Conservation (phyloP, 108 stramenopile species). For the Cyclotella distinguenda region DNA sequence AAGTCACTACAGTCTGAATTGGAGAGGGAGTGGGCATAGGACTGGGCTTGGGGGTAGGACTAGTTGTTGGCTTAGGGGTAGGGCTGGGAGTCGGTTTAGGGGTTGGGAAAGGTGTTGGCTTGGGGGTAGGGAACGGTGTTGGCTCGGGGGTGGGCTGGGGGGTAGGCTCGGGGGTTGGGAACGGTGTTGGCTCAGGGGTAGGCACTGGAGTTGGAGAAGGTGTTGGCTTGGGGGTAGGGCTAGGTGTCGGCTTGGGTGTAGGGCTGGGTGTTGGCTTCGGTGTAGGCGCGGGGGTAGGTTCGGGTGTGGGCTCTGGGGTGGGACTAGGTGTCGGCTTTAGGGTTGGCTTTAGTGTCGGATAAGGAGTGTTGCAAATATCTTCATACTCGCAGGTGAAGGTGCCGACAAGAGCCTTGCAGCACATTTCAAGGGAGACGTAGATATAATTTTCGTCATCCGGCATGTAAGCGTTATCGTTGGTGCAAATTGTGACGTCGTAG, state of each 20-base stretch:
- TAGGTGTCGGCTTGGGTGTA: background rate
- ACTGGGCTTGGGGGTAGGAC: no score
- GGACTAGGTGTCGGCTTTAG: background rate
- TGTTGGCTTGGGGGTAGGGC: background rate
- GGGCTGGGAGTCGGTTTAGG: background rate
- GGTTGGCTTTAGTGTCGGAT: background rate
- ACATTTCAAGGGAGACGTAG: slow-evolving; percentile 3
- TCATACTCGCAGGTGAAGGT: slow-evolving; percentile 5
- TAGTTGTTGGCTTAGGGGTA: no score
- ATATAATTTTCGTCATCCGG: background rate
- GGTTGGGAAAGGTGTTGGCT: background rate
- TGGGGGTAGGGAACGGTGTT: background rate
- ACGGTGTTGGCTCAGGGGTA: background rate
- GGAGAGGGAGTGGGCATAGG: no score
- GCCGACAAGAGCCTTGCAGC: slow-evolving; percentile 9
- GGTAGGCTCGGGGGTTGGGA: background rate
- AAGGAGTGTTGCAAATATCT: background rate
- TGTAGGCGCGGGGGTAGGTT: background rate
- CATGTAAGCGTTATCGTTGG: slow-evolving; percentile 12
- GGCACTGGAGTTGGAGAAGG: background rate
- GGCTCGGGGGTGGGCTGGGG: background rate
- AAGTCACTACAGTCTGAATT: no score
- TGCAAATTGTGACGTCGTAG: slow-evolving; percentile 14
- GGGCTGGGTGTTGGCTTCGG: background rate
- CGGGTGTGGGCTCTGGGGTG: background rate